These are phyloP conservation scores for Erigeron philadelphicus DNA, from an alignment of 140 eudicot species.

Conservation along the genomic window DNA sequence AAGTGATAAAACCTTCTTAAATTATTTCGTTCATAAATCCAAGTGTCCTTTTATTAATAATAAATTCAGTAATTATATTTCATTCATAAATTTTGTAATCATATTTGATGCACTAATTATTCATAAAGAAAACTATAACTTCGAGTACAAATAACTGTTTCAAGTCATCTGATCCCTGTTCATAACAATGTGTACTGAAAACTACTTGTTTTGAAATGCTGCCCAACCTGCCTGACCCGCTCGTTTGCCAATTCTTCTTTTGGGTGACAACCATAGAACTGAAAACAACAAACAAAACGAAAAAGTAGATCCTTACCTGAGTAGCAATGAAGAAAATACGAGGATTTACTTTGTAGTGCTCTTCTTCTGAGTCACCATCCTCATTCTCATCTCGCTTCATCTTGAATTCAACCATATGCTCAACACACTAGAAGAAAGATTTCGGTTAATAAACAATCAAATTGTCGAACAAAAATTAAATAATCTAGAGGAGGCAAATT, in stretches of 20 bases:
- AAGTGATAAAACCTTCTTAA: not conserved
- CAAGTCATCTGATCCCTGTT: too few species aligned
- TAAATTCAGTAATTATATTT: too few species aligned
- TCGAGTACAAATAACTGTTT: too few species aligned
- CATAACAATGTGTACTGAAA: too few species aligned
- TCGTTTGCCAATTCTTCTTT: not conserved
- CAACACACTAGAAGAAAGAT: conserved; percentile 60
- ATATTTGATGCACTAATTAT: too few species aligned
- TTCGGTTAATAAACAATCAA: conserved; percentile 2
- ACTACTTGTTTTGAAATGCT: too few species aligned
- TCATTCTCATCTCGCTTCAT: conserved; percentile 35
- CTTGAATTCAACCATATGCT: conserved; percentile 81
- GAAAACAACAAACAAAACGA: not conserved
- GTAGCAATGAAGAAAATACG: conserved; percentile 83
- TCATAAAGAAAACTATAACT: too few species aligned
- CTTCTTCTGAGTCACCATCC: conserved; percentile 32
- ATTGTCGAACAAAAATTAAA: conserved; percentile 4
- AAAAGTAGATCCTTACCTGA: conserved; percentile 44
- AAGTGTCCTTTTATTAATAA: not conserved
- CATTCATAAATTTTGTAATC: too few species aligned
- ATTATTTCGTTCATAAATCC: not conserved
- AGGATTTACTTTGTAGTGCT: conserved; percentile 58
- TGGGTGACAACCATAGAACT: not conserved
- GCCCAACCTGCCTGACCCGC: not conserved
- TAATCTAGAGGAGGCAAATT: not conserved